These are phyloP conservation scores for Fraxinus dipetala DNA, from an alignment of 305 asterid species.

Conservation along the genomic window DNA sequence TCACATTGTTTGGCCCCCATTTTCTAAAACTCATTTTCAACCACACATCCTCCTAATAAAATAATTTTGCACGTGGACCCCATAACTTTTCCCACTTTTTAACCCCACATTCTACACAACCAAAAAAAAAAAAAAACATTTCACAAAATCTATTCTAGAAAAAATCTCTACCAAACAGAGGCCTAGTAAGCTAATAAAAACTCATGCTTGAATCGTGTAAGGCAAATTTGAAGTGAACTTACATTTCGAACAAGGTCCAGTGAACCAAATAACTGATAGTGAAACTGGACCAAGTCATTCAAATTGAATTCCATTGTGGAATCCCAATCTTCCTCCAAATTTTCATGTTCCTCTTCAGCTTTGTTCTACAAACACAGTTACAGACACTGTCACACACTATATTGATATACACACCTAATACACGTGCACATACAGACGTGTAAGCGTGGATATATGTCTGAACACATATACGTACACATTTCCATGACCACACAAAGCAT, in stretches of 20 bases:
- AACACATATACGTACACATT: background rate
- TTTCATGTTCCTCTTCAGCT: conserved; percentile 42
- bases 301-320: conserved; percentile 49
- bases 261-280: conserved; percentile 80
- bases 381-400: background rate
- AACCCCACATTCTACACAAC: background rate
- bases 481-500: background rate
- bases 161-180: background rate
- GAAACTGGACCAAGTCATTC: conserved; percentile 62
- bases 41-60: background rate
- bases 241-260: conserved; percentile 57
- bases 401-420: background rate
- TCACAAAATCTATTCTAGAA: background rate
- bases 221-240: conserved; percentile 19
- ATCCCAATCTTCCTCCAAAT: conserved; percentile 61
- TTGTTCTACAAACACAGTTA: conserved; percentile 35
- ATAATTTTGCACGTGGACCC: background rate
- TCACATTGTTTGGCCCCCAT: background rate
- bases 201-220: background rate
- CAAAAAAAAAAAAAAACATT: background rate
- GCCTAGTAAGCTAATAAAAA: background rate
- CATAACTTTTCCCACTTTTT: background rate
- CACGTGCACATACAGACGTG: background rate
- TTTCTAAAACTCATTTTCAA: background rate
- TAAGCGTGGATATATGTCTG: background rate